Evolutionary conservation across 177 flowering plant genomes (phyloP).

Genomic region (Tripterygium wilfordii): DNA sequence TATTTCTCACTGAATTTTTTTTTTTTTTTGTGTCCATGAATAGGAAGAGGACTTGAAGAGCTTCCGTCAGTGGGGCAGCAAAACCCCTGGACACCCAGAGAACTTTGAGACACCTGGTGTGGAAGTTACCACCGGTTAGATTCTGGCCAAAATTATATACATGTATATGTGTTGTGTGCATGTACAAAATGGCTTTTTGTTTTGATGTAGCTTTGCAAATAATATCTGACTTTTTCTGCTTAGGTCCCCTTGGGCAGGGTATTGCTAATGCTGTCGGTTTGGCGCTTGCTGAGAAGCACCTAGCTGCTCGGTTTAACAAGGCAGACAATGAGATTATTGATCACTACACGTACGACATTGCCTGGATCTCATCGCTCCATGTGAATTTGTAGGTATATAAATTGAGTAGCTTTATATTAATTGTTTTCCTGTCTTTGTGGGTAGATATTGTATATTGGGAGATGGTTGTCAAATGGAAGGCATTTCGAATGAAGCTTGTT

Average conservation of each 20-base stretch:
- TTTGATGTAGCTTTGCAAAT: background rate
- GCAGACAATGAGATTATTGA: conserved; percentile 84
- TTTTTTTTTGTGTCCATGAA: background rate
- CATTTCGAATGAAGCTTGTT: conserved; percentile 82
- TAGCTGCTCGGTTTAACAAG: conserved; percentile 94
- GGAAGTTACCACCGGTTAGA: conserved; percentile 97
- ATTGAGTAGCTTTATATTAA: background rate
- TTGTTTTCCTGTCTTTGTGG: conserved; percentile 5
- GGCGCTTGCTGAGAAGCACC: conserved; percentile 98
- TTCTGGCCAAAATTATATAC: too few species aligned
- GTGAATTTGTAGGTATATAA: background rate
- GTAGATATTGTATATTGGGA: conserved; percentile 77
- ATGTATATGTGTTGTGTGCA: too few species aligned
- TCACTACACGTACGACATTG: conserved; percentile 79
- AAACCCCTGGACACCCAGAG: conserved; percentile 97
- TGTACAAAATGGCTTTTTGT: too few species aligned
- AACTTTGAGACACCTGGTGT: conserved; percentile 97
- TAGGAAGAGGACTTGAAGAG: conserved; percentile 91
- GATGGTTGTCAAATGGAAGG: conserved; percentile 99
- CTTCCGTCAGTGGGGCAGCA: conserved; percentile 99
- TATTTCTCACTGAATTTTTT: background rate
- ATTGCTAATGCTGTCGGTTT: conserved; percentile 94
- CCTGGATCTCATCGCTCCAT: background rate
- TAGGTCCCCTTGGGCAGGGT: conserved; percentile 99
- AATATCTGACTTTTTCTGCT: background rate